A percentile compares a stretch with the other conserved stretches of the same genome.
phyloP scores from a whole-genome alignment of 1,284 basidiomycete species.

The Cryptococcus sp. region DNA sequence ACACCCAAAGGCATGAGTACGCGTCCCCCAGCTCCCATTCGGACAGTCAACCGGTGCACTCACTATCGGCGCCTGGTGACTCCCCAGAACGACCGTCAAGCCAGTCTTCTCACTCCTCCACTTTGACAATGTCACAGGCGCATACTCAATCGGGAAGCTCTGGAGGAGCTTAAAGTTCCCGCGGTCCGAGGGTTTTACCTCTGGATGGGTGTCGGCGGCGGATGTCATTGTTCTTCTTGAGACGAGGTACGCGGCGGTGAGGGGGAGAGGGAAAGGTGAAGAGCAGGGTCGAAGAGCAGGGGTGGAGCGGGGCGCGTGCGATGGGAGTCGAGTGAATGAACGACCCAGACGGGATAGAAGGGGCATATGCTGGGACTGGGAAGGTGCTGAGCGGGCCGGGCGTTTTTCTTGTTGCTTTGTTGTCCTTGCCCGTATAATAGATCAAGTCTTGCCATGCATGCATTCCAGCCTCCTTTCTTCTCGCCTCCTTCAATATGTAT shows the following conservation, averaged over 20 bases:
- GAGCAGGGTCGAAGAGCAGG: too few species aligned
- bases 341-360: neutral
- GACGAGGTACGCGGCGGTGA: too few species aligned
- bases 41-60: slow-evolving; percentile 6
- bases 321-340: neutral
- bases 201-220: neutral
- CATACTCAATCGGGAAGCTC: slow-evolving; percentile 44
- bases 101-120: slow-evolving; percentile 51
- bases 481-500: too few species aligned
- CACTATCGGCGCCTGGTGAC: slow-evolving; percentile 60
- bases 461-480: too few species aligned
- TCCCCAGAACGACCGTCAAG: slow-evolving; percentile 53
- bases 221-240: slow-evolving; percentile 9
- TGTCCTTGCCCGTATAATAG: too few species aligned
- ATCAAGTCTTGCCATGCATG: too few species aligned
- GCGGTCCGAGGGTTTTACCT: slow-evolving; percentile 18
- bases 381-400: too few species aligned
- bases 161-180: slow-evolving; percentile 47
- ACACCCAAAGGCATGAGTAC: slow-evolving; percentile 11
- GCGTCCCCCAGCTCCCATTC: slow-evolving; percentile 4
- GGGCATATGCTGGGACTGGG: neutral
- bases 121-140: slow-evolving; percentile 47
- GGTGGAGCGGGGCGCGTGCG: neutral
- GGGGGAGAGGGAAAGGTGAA: too few species aligned
- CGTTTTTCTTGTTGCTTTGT: too few species aligned